Base-by-base conservation (phyloP, 2,329 filamentous ascomycete genomes). In the Rhinocladiella similis region DNA sequence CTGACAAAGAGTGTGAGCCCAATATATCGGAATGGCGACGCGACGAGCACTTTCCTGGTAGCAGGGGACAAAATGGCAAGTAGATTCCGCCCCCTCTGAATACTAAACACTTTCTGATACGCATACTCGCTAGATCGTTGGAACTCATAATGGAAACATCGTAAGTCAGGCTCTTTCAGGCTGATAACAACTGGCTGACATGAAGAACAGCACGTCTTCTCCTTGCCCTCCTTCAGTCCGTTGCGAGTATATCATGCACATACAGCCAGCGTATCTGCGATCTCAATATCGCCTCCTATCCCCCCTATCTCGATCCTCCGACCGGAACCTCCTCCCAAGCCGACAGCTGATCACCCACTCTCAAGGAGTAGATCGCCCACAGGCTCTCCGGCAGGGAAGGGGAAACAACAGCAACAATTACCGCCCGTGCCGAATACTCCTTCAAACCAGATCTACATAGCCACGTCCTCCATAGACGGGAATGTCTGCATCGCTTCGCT, bases 91-190 rank as follows among this genome's bases (percentile, higher is more conserved):
- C 3, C 14, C 35, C 29, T 22, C 14, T 36, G 1, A 43, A 18
- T n/a, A 6, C 16, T 14, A 29, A 41, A 48, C 18, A 19, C 45
- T n/a, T 22, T 36, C 36, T 53, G 53, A 33, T 25, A 47, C 27
- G 12, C 16, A 22, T 50, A 9, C 45, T 63, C 38, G 4, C 47
- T 74, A 93, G 89, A 88, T 97, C 61, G 80, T 96, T 65, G 94
- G 93, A 63, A 97, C 94, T 29, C 93, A 99, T 72, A 96, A 96
- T 75, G 94, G 94, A 67, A 96, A 94, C 68, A 93, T 97, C 67
- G 91, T 95, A 80, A 79, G 88, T 76, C 47, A 48, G 16, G 29
- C 35, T 42, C 27, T 2, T 53, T 22, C 6, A 14, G 47, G 22
- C 16, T 33, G n/a, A 42, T 33, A 54, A 46, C 18, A 6, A 50